These are phyloP conservation scores for Pythium dissimile DNA, from an alignment of 352 stramenopile genomes.

Conservation along the genomic window DNA sequence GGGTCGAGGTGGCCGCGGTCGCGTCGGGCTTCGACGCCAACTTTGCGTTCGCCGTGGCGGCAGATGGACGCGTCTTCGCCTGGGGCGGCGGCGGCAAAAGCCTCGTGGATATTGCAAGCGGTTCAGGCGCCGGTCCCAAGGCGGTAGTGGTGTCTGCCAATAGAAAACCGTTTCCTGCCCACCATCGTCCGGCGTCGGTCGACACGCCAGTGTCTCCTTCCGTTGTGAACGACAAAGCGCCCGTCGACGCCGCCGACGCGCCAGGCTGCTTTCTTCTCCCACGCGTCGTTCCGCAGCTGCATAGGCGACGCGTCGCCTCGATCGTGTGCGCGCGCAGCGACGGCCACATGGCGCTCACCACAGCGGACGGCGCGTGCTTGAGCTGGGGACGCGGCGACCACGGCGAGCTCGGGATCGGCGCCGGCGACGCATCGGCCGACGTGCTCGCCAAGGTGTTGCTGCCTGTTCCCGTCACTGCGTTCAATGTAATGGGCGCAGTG, in stretches of 20 bases:
- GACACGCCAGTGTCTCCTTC: too few relatives aligned
- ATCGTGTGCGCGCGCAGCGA: conserved; percentile 43
- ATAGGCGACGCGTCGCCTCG: conserved; percentile 19
- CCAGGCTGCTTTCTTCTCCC: conserved; percentile 45
- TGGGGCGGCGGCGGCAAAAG: conserved; percentile 81
- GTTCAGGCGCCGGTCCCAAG: not conserved
- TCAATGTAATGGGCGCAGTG: not conserved
- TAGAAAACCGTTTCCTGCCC: too few relatives aligned
- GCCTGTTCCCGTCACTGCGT: conserved; percentile 3
- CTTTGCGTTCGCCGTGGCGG: conserved; percentile 77
- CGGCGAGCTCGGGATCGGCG: conserved; percentile 46
- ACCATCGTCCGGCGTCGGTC: too few relatives aligned
- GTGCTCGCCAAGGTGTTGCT: not conserved
- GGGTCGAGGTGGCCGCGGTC: conserved; percentile 37
- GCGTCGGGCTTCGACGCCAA: conserved; percentile 63
- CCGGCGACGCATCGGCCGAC: conserved; percentile 8
- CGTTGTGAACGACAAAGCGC: too few relatives aligned
- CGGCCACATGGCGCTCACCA: conserved; percentile 47
- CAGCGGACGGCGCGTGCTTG: conserved; percentile 37
- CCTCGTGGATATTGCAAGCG: conserved; percentile 27
- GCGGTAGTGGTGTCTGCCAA: too few relatives aligned
- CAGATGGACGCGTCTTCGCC: conserved; percentile 77
- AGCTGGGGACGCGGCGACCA: conserved; percentile 61
- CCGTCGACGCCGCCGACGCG: too few relatives aligned
- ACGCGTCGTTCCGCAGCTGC: conserved; percentile 29